Evolutionary conservation across 2,329 filamentous ascomycete genomes (phyloP).

Genomic region (Stagonosporopsis rhizophila): DNA sequence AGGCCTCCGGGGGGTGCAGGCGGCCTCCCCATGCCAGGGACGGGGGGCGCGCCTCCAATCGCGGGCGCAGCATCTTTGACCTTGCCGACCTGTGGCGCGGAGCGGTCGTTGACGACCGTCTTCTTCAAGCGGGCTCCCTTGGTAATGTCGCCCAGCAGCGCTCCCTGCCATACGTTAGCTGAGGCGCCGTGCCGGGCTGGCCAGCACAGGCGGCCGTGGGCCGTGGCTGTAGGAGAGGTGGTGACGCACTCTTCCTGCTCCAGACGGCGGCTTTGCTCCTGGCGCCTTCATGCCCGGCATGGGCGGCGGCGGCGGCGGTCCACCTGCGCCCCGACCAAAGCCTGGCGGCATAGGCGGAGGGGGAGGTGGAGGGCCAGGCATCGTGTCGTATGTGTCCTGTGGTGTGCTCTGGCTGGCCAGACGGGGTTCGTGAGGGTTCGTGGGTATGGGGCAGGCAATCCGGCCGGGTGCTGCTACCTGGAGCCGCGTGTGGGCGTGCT

Average conservation of each 20-base stretch:
- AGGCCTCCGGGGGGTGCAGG: slow-evolving; percentile 68
- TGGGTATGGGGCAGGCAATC: neutral
- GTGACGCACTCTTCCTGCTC: slow-evolving; percentile 46
- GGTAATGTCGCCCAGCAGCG: slow-evolving; percentile 84
- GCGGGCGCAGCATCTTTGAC: slow-evolving; percentile 65
- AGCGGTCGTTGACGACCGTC: slow-evolving; percentile 87
- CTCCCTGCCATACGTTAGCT: slow-evolving; percentile 66
- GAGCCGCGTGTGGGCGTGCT: slow-evolving; percentile 22
- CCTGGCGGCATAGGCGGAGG: slow-evolving; percentile 49
- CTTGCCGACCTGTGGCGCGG: slow-evolving; percentile 74
- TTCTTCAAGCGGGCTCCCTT: slow-evolving; percentile 85
- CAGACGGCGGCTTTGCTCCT: slow-evolving; percentile 38
- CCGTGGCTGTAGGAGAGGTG: neutral
- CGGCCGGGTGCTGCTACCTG: slow-evolving; percentile 25
- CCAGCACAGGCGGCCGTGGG: neutral
- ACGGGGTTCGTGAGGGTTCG: neutral
- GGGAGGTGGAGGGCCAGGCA: slow-evolving; percentile 47
- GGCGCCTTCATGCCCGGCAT: slow-evolving; percentile 47
- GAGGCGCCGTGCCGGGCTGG: slow-evolving; percentile 13
- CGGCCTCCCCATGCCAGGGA: slow-evolving; percentile 65
- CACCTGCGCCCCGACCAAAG: slow-evolving; percentile 48
- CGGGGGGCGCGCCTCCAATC: slow-evolving; percentile 78
- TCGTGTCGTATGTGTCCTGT: slow-evolving; percentile 30
- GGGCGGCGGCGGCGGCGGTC: slow-evolving; percentile 46
- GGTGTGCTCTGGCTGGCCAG: slow-evolving; percentile 4